These are phyloP conservation scores for Melocanna baccifera DNA, from an alignment of 176 grass and related monocot genomes.

Conservation along the genomic window DNA sequence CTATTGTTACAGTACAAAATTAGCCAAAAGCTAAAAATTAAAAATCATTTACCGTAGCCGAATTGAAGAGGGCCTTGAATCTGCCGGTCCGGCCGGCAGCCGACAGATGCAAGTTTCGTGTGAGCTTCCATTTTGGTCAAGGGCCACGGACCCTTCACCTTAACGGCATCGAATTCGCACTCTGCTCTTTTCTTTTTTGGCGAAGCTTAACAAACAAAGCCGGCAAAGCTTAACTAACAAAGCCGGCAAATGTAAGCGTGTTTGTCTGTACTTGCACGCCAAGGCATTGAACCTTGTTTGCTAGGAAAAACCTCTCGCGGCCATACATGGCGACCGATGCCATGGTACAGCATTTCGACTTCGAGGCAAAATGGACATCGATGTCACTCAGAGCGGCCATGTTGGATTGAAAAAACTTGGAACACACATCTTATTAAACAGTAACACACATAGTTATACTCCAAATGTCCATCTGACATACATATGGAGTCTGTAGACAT, in stretches of 20 bases:
- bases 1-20: too few relatives aligned
- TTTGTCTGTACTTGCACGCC: not conserved
- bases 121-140: not conserved
- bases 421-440: not conserved
- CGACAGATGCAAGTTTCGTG: not conserved
- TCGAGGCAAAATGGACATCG: not conserved
- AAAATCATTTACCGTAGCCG: accelerated
- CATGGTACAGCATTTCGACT: not conserved
- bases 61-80: not conserved
- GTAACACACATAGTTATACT: not conserved
- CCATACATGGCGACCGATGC: not conserved
- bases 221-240: not conserved
- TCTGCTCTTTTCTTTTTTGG: too few relatives aligned
- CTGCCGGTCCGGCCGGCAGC: not conserved
- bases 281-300: not conserved
- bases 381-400: not conserved
- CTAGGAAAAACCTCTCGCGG: not conserved
- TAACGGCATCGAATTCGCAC: not conserved
- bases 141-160: not conserved
- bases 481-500: not conserved
- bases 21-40: too few relatives aligned
- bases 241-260: not conserved
- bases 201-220: not conserved
- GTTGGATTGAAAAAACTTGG: not conserved
- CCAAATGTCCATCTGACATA: not conserved